Evolutionary conservation across 192 early-diverging fungal genomes (phyloP).

Genomic region (Gaertneriomyces sp.): DNA sequence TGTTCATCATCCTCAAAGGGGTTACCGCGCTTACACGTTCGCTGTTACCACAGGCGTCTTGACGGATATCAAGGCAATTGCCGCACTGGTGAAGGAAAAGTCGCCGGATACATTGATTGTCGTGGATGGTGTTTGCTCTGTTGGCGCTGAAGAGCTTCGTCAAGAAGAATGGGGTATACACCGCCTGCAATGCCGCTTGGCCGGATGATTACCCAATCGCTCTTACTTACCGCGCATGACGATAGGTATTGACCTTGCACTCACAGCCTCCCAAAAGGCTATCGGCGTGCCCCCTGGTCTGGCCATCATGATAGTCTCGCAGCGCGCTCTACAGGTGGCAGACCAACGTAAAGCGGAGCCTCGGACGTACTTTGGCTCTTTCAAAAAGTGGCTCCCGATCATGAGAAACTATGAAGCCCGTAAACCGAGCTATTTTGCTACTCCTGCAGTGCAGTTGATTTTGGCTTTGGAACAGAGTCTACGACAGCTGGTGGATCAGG

Average conservation of each 20-base stretch:
- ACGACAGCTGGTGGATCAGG: conserved; percentile 64
- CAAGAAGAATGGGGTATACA: conserved; percentile 78
- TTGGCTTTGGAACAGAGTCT: conserved; percentile 83
- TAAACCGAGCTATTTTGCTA: conserved; percentile 93
- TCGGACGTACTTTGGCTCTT: conserved; percentile 86
- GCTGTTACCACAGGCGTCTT: conserved; percentile 61
- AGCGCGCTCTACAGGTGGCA: conserved; percentile 66
- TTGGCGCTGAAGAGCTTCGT: conserved; percentile 86
- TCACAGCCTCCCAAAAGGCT: conserved; percentile 95
- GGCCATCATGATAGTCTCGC: conserved; percentile 80
- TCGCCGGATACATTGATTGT: conserved; percentile 87
- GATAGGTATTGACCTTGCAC: conserved; percentile 73
- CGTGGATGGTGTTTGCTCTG: conserved; percentile 94
- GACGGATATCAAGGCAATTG: conserved; percentile 73
- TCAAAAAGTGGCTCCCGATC: conserved; percentile 94
- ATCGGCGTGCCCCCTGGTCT: conserved; percentile 92
- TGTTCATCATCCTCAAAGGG: too few relatives aligned
- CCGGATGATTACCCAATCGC: too few relatives aligned
- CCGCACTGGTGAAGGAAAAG: conserved; percentile 63
- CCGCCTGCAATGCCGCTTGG: not conserved
- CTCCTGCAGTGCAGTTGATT: conserved; percentile 90
- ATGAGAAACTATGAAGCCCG: conserved; percentile 95
- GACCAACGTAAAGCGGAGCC: conserved; percentile 70
- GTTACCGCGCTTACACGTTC: too few relatives aligned
- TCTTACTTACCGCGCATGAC: not conserved